These are phyloP conservation scores for Kazachstania viticola DNA, from an alignment of 805 yeast species.

Conservation along the genomic window DNA sequence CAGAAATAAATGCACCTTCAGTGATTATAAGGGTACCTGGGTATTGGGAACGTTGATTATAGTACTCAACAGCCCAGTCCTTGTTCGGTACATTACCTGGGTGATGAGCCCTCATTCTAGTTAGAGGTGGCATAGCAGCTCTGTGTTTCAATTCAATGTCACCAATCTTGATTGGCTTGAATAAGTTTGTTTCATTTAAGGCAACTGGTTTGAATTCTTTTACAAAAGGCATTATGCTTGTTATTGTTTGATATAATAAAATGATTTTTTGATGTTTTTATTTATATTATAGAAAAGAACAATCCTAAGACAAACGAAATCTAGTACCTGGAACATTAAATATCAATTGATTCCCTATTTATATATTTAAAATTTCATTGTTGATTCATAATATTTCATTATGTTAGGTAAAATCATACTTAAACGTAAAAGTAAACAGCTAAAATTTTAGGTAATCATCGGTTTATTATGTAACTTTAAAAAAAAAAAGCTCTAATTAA, in stretches of 20 bases:
- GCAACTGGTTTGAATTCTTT: conserved; percentile 14
- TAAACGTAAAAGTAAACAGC: no score
- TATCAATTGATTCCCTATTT: no score
- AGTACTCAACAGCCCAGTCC: conserved; percentile 37
- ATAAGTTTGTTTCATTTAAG: conserved; percentile 25
- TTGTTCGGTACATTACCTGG: conserved; percentile 31
- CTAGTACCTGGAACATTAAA: no score
- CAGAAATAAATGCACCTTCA: conserved; percentile 43
- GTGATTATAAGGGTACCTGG: conserved; percentile 44
- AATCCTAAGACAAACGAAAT: no score
- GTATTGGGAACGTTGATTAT: conserved; percentile 38
- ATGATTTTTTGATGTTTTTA: no score
- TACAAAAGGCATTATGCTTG: conserved; percentile 8
- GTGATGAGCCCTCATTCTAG: conserved; percentile 29
- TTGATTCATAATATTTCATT: no score
- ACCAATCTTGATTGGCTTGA: conserved; percentile 35
- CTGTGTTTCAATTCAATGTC: conserved; percentile 26
- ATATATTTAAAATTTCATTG: no score
- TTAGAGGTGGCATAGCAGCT: conserved; percentile 32
- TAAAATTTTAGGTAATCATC: no score
- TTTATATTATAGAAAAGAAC: no score
- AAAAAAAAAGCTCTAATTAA: no score
- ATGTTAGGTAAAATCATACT: no score
- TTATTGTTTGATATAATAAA: background rate
- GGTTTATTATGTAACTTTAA: no score